Evolutionary conservation across 345 rosid species (phyloP).

Genomic region (Litchi chinensis): DNA sequence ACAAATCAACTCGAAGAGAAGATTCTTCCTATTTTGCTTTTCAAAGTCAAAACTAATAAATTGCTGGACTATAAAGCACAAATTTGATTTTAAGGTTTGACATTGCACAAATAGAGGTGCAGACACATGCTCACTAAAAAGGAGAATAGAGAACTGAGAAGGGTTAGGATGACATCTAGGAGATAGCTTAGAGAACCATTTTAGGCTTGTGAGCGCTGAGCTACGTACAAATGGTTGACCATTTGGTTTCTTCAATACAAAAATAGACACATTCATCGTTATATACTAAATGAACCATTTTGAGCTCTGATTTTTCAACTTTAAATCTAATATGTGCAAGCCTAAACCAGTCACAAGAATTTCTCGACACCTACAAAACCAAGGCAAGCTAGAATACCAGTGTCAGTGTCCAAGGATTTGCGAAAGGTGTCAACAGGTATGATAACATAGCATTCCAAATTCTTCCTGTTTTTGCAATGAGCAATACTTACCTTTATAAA

Average conservation of each 20-base stretch:
- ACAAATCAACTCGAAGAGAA: not conserved
- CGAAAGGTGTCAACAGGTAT: slow-evolving; percentile 43
- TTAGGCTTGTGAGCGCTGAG: not conserved
- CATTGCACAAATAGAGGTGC: not conserved
- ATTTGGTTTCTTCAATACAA: not conserved
- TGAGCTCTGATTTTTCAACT: not conserved
- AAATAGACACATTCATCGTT: not conserved
- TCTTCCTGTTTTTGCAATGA: not conserved
- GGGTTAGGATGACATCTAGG: not conserved
- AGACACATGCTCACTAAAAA: not conserved
- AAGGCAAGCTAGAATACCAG: slow-evolving; percentile 27
- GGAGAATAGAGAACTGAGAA: not conserved
- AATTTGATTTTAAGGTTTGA: too few relatives aligned
- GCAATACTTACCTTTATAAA: not conserved
- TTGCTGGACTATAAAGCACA: too few relatives aligned
- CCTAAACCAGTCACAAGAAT: slow-evolving; percentile 8
- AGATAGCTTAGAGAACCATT: not conserved
- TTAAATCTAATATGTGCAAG: slow-evolving; percentile 23
- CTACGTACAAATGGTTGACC: not conserved
- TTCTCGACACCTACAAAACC: too few relatives aligned
- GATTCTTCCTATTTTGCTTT: not conserved
- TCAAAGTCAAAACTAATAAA: not conserved
- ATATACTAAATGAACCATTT: not conserved
- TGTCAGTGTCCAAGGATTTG: slow-evolving; percentile 21
- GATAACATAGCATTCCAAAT: not conserved